Evolutionary conservation across 345 rosid species (phyloP).

Genomic region (Hevea brasiliensis): DNA sequence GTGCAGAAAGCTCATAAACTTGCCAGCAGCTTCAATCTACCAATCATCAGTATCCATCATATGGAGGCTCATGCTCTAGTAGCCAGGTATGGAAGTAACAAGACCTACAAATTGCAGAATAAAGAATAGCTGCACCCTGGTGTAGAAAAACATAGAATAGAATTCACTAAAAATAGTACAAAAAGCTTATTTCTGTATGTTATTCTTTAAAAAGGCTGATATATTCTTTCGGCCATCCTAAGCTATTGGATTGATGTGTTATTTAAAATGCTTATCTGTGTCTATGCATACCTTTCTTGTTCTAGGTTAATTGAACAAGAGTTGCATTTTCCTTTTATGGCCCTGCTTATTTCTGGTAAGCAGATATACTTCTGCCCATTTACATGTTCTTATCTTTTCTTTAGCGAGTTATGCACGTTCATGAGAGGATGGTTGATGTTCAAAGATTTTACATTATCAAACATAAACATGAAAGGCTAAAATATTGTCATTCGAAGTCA

Average conservation of each 20-base stretch:
- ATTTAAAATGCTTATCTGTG: conserved; percentile 5
- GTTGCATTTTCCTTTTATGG: conserved; percentile 88
- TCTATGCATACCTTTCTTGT: conserved; percentile 1
- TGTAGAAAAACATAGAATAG: neutral
- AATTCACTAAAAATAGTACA: neutral
- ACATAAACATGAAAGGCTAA: neutral
- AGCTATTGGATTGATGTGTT: neutral
- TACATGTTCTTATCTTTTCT: neutral
- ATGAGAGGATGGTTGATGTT: neutral
- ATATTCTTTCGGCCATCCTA: neutral
- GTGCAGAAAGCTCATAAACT: conserved; percentile 79
- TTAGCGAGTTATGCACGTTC: neutral
- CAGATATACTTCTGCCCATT: conserved; percentile 4
- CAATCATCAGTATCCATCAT: conserved; percentile 82
- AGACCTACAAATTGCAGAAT: neutral
- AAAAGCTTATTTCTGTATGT: conserved; percentile 1
- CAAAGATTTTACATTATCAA: neutral
- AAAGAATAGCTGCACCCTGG: neutral
- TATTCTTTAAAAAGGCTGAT: neutral
- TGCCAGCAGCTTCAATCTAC: conserved; percentile 67
- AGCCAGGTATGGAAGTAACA: conserved; percentile 53
- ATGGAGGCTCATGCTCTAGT: conserved; percentile 99
- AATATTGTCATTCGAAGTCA: neutral
- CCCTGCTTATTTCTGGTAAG: conserved; percentile 87
- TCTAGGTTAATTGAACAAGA: conserved; percentile 67